Evolutionary conservation across 805 yeast genomes (phyloP), one percentile per base, ranked within the genome.

Genomic region (Sungouiozyma intestinalis): DNA sequence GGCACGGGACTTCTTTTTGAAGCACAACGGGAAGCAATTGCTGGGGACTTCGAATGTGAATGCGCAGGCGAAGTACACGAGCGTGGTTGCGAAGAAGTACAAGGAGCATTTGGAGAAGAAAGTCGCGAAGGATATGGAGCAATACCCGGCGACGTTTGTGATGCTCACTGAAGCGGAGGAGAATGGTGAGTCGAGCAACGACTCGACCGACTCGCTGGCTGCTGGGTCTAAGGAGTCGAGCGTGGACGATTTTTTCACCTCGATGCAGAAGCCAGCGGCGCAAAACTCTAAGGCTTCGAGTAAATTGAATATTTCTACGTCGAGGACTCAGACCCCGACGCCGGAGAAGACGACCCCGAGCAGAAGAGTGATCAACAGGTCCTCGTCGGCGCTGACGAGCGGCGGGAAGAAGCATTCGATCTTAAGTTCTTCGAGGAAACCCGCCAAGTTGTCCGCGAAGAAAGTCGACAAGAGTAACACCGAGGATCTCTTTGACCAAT

Each of bases 211-310:
- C 20, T 61, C 71, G 3, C 58, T 64, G 3, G 47, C 52, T 31
- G 47, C 50, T 6, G 57, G 54, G 16, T 61, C 68, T 16, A 59
- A 59, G 21, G 64, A 65, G 17, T 71, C 67, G 38, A 69, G 76
- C 24, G 73, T 72, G 19, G 95, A 87, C 62, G 96, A 86, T 63
- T 92, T 92, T 62, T 92, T 92, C 65, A 74, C 92, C 41, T 81
- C 78, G 58, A 88, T 95, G 92, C 85, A 85, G 44, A 85, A 85
- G 56, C 86, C 95, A n/a, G n/a, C n/a, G 13, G 24, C 36, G n/a
- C 13, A 19, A 7, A 41, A 41, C 40, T 35, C 41, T 17, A 34
- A 38, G 4, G 17, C 41, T 6, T 32, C 39, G 7, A 33, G 21
- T 8, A 37, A 33, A 9, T n/a, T 21, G 16, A 35, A 40, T 29